Base-by-base conservation (phyloP, 176 grass and related monocot species). In the Triticum timopheevii region DNA sequence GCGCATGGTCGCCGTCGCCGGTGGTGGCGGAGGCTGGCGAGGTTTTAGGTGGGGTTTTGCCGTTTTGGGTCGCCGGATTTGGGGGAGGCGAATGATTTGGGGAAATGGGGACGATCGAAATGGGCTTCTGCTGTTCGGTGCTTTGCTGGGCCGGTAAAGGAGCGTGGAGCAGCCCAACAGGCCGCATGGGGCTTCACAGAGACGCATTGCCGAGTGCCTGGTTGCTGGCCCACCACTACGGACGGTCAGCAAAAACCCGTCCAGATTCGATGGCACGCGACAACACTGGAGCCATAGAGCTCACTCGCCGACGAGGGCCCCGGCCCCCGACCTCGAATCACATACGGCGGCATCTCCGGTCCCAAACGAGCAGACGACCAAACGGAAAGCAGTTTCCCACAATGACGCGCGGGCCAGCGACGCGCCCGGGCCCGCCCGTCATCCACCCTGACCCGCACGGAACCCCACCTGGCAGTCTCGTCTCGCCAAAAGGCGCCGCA, bases 21-120 rank as follows among this genome's bases (percentile, higher is more conserved):
- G 84, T 17, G 65, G 42, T 19, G 44, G 67, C 5, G 76, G 52
- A 0, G 42, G 34, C 61, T 20, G 10, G 75, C 8, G 85, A 80
- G 85, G 89, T 79, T 91, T 84, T 80, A 68, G 68, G 69, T 75
- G 69, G 76, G 89, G 61, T 69, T 90, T 84, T 84, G 71, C 23
- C 31, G 61, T 62, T 90, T 81, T 76, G 71, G 31, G 16, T 81
- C 40, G 82, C 88, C 83, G 16, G 78, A 82, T 76, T 24, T 19
- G 69, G 31, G 24, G 28, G 7, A 77, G 47, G 64, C 0, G 47
- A 78, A 75, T 6, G 22, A 65, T 36, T 73, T 65, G 39, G 58
- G 58, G 16, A 0, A 56, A 22, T 59, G 17, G 19, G 19, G 56
- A 22, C 8, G 56, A 20, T 34, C 9, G 1, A 65, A 66, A 56